Percentiles rank a stretch among this genome's conserved stretches.
Evolutionary conservation across 2,329 filamentous ascomycete species (phyloP).

Genomic region (Penicillium sp.): DNA sequence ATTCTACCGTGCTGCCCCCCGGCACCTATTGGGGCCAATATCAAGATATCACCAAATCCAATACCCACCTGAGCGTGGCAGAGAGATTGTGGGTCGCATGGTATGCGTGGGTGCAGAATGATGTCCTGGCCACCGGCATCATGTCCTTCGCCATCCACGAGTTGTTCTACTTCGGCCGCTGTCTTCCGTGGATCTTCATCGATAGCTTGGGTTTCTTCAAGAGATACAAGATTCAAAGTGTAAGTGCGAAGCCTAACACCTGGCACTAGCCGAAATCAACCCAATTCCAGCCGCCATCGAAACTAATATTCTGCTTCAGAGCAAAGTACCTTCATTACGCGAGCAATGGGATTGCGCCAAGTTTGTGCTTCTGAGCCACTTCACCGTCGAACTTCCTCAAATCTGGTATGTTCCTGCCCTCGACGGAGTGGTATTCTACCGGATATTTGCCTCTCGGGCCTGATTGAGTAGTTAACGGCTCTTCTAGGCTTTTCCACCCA

Average conservation of each 20-base stretch:
- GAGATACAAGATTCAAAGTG: slow-evolving; percentile 13
- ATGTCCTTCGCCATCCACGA: slow-evolving; percentile 96
- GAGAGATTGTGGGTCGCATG: slow-evolving; percentile 91
- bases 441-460: slow-evolving; percentile 4
- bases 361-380: slow-evolving; percentile 90
- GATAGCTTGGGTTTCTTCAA: slow-evolving; percentile 47
- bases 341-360: slow-evolving; percentile 94
- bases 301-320: slow-evolving; percentile 38
- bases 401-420: slow-evolving; percentile 64
- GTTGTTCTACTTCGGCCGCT: slow-evolving; percentile 85
- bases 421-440: slow-evolving; percentile 4
- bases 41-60: slow-evolving; percentile 63
- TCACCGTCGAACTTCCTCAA: slow-evolving; percentile 96
- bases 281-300: not conserved
- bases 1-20: slow-evolving; percentile 30
- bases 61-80: slow-evolving; percentile 77
- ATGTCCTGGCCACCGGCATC: slow-evolving; percentile 79
- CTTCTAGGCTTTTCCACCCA: slow-evolving; percentile 78
- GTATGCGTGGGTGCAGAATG: slow-evolving; percentile 97
- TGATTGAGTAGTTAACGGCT: not conserved
- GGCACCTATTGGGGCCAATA: slow-evolving; percentile 63
- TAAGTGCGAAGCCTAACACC: slow-evolving; percentile 11
- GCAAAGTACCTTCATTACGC: slow-evolving; percentile 84
- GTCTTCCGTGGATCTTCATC: slow-evolving; percentile 84
- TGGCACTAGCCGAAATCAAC: slow-evolving; percentile 10